phyloP scores from a whole-genome alignment of 345 rosid species.

The Acer negundo region DNA sequence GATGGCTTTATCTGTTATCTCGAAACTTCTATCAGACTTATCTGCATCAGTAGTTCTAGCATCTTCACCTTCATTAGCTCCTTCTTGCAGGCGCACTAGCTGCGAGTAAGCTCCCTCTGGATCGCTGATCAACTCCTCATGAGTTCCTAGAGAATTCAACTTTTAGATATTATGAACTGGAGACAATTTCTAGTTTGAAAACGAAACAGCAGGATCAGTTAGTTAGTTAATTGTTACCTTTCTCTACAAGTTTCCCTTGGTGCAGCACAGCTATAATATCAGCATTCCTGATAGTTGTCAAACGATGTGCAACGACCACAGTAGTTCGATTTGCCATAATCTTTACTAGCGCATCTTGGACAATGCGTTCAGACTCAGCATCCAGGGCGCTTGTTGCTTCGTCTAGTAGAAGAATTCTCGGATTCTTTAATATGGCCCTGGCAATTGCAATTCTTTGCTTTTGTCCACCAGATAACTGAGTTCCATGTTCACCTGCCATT shows the following conservation, averaged over 20 bases:
- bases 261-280: slow-evolving; percentile 75
- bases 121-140: slow-evolving; percentile 58
- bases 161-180: neutral
- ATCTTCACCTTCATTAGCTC: slow-evolving; percentile 41
- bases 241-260: slow-evolving; percentile 72
- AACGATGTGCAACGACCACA: slow-evolving; percentile 83
- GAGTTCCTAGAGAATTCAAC: slow-evolving; percentile 42
- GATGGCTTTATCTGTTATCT: slow-evolving; percentile 6
- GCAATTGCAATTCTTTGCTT: slow-evolving; percentile 73
- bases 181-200: neutral
- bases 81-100: slow-evolving; percentile 75
- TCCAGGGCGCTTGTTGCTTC: slow-evolving; percentile 91
- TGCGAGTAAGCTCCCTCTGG: slow-evolving; percentile 79
- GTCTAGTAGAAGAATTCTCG: slow-evolving; percentile 82
- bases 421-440: slow-evolving; percentile 82
- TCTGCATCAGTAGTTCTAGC: slow-evolving; percentile 10
- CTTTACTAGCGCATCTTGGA: slow-evolving; percentile 75
- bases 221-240: slow-evolving; percentile 44
- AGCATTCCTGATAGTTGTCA: slow-evolving; percentile 78
- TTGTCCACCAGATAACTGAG: slow-evolving; percentile 77
- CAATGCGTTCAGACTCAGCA: slow-evolving; percentile 80
- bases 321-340: slow-evolving; percentile 72
- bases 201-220: neutral
- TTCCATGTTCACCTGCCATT: slow-evolving; percentile 89
- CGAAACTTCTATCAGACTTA: slow-evolving; percentile 9